Percentiles rank a stretch among this genome's conserved stretches.
Evolutionary conservation across 2,329 filamentous ascomycete genomes (phyloP).

Genomic region (Aquanectria penicillioides): DNA sequence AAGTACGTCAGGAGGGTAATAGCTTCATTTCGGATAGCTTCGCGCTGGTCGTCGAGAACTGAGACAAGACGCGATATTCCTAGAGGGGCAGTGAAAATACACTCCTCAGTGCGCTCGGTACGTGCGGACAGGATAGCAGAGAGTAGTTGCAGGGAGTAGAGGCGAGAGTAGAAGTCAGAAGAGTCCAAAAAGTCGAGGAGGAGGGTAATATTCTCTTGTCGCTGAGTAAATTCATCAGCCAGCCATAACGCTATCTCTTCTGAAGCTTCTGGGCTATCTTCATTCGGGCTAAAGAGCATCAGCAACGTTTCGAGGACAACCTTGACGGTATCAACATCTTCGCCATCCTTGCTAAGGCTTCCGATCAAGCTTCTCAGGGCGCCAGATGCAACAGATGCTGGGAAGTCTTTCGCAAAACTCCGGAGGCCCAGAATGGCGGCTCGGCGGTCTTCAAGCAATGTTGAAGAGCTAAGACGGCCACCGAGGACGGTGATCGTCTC

Average conservation of each 20-base stretch:
- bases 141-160: constrained; percentile 91
- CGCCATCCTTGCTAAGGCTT: constrained; percentile 84
- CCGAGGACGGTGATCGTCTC: constrained; percentile 94
- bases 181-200: constrained; percentile 90
- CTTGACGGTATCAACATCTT: constrained; percentile 97
- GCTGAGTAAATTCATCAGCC: constrained; percentile 97
- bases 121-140: constrained; percentile 86
- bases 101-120: constrained; percentile 93
- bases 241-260: constrained; percentile 97
- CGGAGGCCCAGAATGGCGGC: constrained; percentile 92
- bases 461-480: constrained; percentile 86
- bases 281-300: constrained; percentile 84
- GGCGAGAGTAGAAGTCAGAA: constrained; percentile 86
- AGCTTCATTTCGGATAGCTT: constrained; percentile 88
- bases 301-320: constrained; percentile 93
- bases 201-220: constrained; percentile 94
- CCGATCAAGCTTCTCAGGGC: constrained; percentile 89
- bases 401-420: constrained; percentile 96
- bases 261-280: constrained; percentile 86
- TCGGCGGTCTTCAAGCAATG: constrained; percentile 91
- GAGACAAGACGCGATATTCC: constrained; percentile 88
- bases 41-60: constrained; percentile 83
- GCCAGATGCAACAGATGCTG: constrained; percentile 93
- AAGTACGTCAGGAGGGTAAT: constrained; percentile 88
- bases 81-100: constrained; percentile 86